Evolutionary conservation across 78 protist genomes (phyloP), one percentile per base, ranked within the genome.

Genomic region (Dictyostelium purpureum): DNA sequence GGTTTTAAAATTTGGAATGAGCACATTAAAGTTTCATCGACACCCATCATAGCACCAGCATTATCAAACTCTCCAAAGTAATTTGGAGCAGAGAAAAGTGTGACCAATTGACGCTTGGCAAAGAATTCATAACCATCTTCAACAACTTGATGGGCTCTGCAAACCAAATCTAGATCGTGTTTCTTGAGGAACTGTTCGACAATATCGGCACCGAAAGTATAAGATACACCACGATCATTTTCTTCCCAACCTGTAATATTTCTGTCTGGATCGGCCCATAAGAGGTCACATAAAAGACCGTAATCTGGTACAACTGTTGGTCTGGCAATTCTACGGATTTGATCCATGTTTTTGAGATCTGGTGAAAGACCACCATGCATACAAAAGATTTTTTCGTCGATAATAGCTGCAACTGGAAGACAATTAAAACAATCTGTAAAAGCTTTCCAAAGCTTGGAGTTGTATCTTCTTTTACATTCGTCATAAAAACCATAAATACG

Each of bases 401-500:
- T 95, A 80, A 99, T 88, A 19, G 99, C 99, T 2, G 99, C 98
- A 10, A 99, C 94, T 73, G 99, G 99, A 67, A 99, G 92, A 93
- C 98, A 97, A 95, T 99, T 98, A 97, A 99, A 99, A 76, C 98
- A 97, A 88, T 98, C 99, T 6, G 98, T 96, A 94, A 98, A 98
- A 6, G 98, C 96, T 79, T 98, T 98, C 99, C 99, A 99, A 42
- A 99, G 95, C 94, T 96, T 98, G 61, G 98, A 66, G 96, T 79
- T 95, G 96, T 97, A 99, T 56, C 99, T 91, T 42, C 99, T 94
- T 88, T 99, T 99, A 92, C 99, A 98, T 47, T 99, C 99, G 73
- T 99, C 99, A 87, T 98, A 99, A 83, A 99, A 99, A 87, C 99
- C 99, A 66, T 99, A 99, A 77, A 99, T 98, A 54, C 99, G 93